These are phyloP conservation scores for Dispira parvispora DNA, from an alignment of 192 early-diverging fungal genomes.

Conservation along the genomic window DNA sequence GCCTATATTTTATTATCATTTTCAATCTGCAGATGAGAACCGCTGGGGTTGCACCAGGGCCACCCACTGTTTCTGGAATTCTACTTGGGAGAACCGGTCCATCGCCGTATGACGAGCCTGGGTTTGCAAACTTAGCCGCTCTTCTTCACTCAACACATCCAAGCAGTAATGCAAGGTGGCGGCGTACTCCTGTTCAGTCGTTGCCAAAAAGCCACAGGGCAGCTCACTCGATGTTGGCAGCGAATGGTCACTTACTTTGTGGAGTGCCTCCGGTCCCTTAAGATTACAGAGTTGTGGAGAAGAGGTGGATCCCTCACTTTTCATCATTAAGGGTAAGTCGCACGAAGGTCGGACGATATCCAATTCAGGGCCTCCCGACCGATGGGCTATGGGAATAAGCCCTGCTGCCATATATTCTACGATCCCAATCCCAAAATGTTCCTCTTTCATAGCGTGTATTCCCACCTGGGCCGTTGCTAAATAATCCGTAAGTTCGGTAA, in stretches of 20 bases:
- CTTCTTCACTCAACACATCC: background rate
- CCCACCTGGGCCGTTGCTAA: conserved; percentile 53
- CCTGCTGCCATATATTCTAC: conserved; percentile 97
- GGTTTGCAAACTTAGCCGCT: background rate
- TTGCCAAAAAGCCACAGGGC: conserved; percentile 20
- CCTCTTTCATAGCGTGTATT: conserved; percentile 92
- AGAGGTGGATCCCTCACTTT: background rate
- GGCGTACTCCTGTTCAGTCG: conserved; percentile 12
- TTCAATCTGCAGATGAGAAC: no score
- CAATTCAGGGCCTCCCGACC: conserved; percentile 71
- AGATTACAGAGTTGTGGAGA: background rate
- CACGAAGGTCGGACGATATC: conserved; percentile 52
- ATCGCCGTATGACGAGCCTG: conserved; percentile 1
- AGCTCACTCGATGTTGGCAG: background rate
- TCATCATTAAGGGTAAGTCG: background rate
- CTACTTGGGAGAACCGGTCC: conserved; percentile 2
- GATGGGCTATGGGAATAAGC: conserved; percentile 59
- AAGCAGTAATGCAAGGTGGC: background rate
- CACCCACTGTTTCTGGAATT: background rate
- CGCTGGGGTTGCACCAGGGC: background rate
- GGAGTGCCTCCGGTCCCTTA: background rate
- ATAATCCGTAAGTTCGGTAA: conserved; percentile 41
- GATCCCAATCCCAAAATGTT: conserved; percentile 97
- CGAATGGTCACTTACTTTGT: background rate
- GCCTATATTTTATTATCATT: no score